phyloP scores from a whole-genome alignment of 2,329 filamentous ascomycete species.

The Ophiostoma piceae region DNA sequence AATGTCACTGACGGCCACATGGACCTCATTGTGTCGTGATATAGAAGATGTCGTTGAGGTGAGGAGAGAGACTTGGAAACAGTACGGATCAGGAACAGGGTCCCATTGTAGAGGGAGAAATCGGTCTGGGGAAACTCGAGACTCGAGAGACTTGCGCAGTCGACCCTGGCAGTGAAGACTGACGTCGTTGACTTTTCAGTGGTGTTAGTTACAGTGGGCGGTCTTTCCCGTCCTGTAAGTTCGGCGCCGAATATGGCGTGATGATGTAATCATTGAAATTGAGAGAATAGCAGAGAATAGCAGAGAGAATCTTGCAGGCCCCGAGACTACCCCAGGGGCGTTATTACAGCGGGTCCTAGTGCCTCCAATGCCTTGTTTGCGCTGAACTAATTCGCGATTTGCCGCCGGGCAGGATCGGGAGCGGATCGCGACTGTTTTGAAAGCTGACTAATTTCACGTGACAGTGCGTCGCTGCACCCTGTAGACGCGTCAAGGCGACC shows the following conservation, averaged over 20 bases:
- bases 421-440: background rate
- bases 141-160: background rate
- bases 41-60: background rate
- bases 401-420: conserved; percentile 21
- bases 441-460: conserved; percentile 12
- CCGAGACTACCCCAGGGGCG: background rate
- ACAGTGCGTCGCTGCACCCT: conserved; percentile 12
- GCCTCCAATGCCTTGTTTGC: background rate
- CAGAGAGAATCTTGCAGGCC: background rate
- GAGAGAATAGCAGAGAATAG: background rate
- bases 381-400: background rate
- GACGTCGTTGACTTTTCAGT: conserved; percentile 21
- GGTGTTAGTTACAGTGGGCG: conserved; percentile 1
- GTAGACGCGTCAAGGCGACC: conserved; percentile 18
- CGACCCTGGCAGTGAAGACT: conserved; percentile 11
- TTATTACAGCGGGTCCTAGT: background rate
- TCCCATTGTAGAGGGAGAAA: background rate
- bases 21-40: background rate
- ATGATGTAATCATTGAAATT: background rate
- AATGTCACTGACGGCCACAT: conserved; percentile 16
- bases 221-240: background rate
- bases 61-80: background rate
- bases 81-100: background rate
- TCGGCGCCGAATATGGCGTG: background rate
- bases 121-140: background rate